Conservation (phyloP, 2,329 filamentous ascomycete genomes). For the Venturia aucupariae region DNA sequence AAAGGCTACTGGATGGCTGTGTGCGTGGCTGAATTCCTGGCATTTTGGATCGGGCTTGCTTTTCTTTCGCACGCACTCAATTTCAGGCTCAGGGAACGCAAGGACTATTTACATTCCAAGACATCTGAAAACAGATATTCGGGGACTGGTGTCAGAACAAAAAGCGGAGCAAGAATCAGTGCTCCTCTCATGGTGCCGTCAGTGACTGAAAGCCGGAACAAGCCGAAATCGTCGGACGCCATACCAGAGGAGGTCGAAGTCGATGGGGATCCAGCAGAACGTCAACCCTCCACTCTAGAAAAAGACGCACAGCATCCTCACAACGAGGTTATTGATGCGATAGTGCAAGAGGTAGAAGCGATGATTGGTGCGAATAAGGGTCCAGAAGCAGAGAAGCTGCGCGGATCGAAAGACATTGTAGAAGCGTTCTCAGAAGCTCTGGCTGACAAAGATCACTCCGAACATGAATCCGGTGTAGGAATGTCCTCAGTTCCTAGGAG, state of each 20-base stretch:
- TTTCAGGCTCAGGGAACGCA: background rate
- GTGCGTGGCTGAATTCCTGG: background rate
- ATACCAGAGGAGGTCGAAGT: background rate
- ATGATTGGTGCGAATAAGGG: background rate
- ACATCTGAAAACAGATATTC: background rate
- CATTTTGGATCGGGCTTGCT: background rate
- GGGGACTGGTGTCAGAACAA: background rate
- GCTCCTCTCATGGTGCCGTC: background rate
- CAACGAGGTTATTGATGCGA: background rate
- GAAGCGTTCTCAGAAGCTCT: background rate
- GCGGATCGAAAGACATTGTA: background rate
- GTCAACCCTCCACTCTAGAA: background rate
- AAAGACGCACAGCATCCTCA: background rate
- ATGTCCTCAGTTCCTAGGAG: background rate
- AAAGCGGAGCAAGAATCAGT: background rate
- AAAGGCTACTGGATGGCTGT: background rate
- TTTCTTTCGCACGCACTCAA: background rate
- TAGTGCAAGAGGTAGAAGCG: background rate
- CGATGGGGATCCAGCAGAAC: too few species aligned
- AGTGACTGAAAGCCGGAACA: background rate
- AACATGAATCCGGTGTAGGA: background rate
- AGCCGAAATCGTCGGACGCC: background rate
- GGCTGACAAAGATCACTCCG: background rate
- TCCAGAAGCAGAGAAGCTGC: background rate
- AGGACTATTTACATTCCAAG: background rate